Evolutionary conservation across 2,329 filamentous ascomycete genomes (phyloP).

Genomic region (Curvularia sp.): DNA sequence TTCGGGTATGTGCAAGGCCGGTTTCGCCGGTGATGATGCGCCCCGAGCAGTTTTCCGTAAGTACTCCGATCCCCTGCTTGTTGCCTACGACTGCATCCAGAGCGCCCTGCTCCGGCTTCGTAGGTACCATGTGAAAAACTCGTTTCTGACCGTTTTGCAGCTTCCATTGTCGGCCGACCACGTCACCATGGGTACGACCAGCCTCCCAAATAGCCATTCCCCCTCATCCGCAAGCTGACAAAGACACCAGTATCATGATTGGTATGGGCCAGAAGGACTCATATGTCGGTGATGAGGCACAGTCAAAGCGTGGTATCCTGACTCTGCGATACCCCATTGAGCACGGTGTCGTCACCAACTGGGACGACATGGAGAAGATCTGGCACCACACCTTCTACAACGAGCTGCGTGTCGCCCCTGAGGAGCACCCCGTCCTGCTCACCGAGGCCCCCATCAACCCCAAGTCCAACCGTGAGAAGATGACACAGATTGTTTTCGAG

Average conservation of each 20-base stretch:
- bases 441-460: conserved; percentile 99
- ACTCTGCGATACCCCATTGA: conserved; percentile 99
- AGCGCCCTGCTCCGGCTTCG: conserved; percentile 19
- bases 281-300: conserved; percentile 99
- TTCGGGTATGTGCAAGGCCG: conserved; percentile 99
- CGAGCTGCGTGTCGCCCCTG: conserved; percentile 98
- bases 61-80: conserved; percentile 54
- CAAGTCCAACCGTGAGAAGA: conserved; percentile 99
- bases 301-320: conserved; percentile 99
- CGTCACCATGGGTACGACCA: conserved; percentile 96
- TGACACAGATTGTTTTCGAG: conserved; percentile 99
- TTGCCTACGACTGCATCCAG: conserved; percentile 17
- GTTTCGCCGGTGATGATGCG: conserved; percentile 99
- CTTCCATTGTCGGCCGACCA: conserved; percentile 99
- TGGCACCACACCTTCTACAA: conserved; percentile 99
- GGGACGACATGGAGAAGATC: conserved; percentile 99
- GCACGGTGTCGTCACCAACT: conserved; percentile 99
- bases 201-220: conserved; percentile 20
- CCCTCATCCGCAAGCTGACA: conserved; percentile 49
- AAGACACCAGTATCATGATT: conserved; percentile 90
- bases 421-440: conserved; percentile 99
- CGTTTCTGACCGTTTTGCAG: conserved; percentile 59
- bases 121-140: conserved; percentile 18
- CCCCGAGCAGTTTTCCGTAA: conserved; percentile 99
- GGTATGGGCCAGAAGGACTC: conserved; percentile 99